A percentile compares a stretch with the other conserved stretches of the same genome.
phyloP scores from a whole-genome alignment of 805 yeast species.

The Metschnikowia chrysomelidarum region DNA sequence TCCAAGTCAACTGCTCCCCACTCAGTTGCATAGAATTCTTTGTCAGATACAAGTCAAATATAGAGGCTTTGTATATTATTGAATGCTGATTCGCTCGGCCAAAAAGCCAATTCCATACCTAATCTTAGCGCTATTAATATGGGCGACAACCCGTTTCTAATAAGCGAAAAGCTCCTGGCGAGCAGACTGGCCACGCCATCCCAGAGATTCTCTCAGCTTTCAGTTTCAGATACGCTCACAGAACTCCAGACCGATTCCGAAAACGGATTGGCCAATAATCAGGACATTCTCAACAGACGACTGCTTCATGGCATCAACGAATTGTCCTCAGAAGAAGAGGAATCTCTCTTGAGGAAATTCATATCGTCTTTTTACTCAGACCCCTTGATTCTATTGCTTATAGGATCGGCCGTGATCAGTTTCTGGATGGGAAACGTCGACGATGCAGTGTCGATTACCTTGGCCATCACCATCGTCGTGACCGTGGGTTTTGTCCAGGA shows the following conservation, averaged over 20 bases:
- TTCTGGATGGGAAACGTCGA: constrained; percentile 94
- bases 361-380: constrained; percentile 81
- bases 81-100: too few relatives aligned
- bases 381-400: constrained; percentile 82
- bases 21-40: too few relatives aligned
- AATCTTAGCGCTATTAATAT: too few relatives aligned
- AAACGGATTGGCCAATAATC: constrained; percentile 63
- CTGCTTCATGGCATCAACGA: constrained; percentile 81
- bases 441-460: constrained; percentile 90
- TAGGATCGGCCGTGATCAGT: constrained; percentile 85
- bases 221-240: constrained; percentile 62
- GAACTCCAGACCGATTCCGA: constrained; percentile 60
- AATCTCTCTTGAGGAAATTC: constrained; percentile 68
- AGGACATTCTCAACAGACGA: constrained; percentile 71
- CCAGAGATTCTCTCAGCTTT: constrained; percentile 54
- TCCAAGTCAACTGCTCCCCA: too few relatives aligned
- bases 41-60: too few relatives aligned
- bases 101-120: too few relatives aligned
- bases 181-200: constrained; percentile 50
- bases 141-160: constrained; percentile 42
- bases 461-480: constrained; percentile 91
- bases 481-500: constrained; percentile 98
- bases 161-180: constrained; percentile 20
- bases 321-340: constrained; percentile 72
- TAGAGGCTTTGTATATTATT: too few relatives aligned